Base-by-base conservation (phyloP, 75 land plant genomes). In the Ceratopteris richardii region DNA sequence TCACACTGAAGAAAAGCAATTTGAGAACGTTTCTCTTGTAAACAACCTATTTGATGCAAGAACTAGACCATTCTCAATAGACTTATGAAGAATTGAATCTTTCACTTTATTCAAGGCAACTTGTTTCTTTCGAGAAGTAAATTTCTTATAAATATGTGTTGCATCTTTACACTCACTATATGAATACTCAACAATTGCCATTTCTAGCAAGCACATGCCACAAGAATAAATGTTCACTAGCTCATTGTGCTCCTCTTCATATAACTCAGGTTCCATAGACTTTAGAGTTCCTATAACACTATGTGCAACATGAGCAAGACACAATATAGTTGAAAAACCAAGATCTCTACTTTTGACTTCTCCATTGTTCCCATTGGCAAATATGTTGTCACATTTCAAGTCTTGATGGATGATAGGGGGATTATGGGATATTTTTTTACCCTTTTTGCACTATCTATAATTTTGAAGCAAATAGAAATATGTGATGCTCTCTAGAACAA, bases 231-330 rank as follows among this genome's bases (percentile, higher is more conserved):
- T 73, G 67, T 84, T 81, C 11, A 74, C 85, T 5, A 81, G 60
- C 56, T 84, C 85, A 62, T 93, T 84, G 61, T 93, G 89, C 36
- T 80, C 91, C 57, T 87, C 88, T 31, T 78, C 73, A 62, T 88
- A 85, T 10, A 93, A 72, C 61, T 93, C 95, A 0, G 90, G 95
- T 7, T 96, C 95, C 96, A 93, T 77, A 48, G 81, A 84, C 53
- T 84, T 78, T 44, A 77, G 84, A 23, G 85, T 81, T 1, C 87
- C 81, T 70, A 84, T 84, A 0, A 84, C 80, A 67, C 85, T 84
- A 20, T 60, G 77, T 28, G 89, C 86, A 43, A 58, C 67, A 67
- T 79, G 74, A 28, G 77, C 69, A 64, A 85, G 83, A 43, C 81
- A 80, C 72, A 90, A 59, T 19, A 79, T 66, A 29, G 76, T 77